Conservation (phyloP, 345 rosid genomes). For the Xanthoceras sorbifolium region DNA sequence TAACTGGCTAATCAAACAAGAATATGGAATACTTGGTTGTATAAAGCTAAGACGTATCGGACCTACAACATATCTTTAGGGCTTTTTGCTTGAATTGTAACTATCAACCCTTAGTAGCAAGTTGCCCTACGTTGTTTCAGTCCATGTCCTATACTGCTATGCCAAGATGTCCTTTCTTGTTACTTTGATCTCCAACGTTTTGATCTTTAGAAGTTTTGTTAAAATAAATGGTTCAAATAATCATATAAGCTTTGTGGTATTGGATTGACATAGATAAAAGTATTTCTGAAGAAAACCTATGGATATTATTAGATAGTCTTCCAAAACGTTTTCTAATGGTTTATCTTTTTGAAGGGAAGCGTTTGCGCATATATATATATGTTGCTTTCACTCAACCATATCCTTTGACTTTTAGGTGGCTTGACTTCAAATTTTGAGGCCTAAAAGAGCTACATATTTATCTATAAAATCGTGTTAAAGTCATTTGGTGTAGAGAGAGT, state of each 20-base stretch:
- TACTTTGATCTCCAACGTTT: not conserved
- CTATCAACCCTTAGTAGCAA: not conserved
- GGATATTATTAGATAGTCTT: no score
- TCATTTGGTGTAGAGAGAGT: no score
- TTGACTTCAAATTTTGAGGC: not conserved
- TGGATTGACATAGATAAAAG: no score
- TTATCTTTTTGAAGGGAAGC: no score
- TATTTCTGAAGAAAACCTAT: not conserved
- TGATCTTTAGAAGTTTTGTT: not conserved
- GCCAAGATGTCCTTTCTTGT: no score
- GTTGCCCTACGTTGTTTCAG: not conserved
- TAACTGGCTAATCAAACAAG: no score
- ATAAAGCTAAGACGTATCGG: not conserved
- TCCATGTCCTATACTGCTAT: not conserved
- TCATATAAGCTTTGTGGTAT: no score
- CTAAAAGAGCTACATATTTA: not conserved
- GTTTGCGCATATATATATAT: no score
- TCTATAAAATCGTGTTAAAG: not conserved
- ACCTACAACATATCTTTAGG: constrained; percentile 9
- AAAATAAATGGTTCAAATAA: no score
- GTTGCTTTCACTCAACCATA: not conserved
- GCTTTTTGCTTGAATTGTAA: not conserved
- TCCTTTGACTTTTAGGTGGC: not conserved
- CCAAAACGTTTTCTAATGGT: no score
- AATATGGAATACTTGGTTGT: not conserved